A percentile compares a stretch with the other conserved stretches of the same genome.
These are phyloP conservation scores for Xerocomus brunneocitrinus DNA, from an alignment of 768 basidiomycete species.

Conservation along the genomic window DNA sequence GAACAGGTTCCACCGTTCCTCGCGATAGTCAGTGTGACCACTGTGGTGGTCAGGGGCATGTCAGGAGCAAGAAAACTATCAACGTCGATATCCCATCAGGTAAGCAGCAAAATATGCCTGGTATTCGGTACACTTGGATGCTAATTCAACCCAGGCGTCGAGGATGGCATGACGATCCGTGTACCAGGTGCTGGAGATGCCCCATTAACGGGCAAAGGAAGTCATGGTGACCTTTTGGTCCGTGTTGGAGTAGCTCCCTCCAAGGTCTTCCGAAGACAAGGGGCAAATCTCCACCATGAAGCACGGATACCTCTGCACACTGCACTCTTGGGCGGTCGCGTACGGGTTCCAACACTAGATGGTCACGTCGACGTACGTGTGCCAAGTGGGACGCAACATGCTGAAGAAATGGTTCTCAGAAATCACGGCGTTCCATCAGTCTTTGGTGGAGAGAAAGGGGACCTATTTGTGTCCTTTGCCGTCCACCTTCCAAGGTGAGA, in stretches of 20 bases:
- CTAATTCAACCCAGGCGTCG: conserved; percentile 57
- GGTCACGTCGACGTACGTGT: conserved; percentile 94
- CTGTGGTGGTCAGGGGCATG: conserved; percentile 86
- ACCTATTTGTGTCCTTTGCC: conserved; percentile 84
- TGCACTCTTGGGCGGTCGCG: conserved; percentile 89
- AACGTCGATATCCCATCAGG: conserved; percentile 85
- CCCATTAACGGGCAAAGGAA: conserved; percentile 73
- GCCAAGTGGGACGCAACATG: conserved; percentile 90
- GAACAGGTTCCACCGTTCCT: conserved; percentile 77
- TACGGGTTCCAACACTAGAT: conserved; percentile 90
- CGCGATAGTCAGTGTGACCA: conserved; percentile 69
- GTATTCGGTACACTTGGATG: conserved; percentile 1
- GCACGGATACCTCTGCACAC: conserved; percentile 86
- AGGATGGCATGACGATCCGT: conserved; percentile 90
- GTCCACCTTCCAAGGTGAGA: conserved; percentile 87
- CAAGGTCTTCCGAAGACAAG: conserved; percentile 84
- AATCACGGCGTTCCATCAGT: conserved; percentile 74
- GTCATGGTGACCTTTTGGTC: conserved; percentile 80
- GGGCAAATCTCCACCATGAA: conserved; percentile 85
- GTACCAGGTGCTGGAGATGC: conserved; percentile 81
- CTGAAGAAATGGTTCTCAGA: conserved; percentile 94
- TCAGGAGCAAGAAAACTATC: conserved; percentile 72
- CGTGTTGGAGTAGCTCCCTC: conserved; percentile 81
- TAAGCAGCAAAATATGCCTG: conserved; percentile 33
- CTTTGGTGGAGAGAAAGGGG: conserved; percentile 60